Conservation (phyloP, 1,284 basidiomycete species). For the Tilletia walkeri region DNA sequence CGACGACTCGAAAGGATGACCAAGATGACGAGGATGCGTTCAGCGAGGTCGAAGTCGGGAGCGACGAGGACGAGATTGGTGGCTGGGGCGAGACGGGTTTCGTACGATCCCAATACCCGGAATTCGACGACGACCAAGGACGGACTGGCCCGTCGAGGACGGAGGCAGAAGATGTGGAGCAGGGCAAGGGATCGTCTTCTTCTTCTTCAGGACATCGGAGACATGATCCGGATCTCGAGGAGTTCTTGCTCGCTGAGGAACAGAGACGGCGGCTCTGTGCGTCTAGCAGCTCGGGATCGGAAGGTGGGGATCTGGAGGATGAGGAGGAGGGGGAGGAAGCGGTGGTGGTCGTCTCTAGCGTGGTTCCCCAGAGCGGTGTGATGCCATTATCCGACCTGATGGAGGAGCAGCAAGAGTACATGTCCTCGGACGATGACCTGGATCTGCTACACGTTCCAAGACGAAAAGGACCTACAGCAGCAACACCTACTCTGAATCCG, state of each 20-base stretch:
- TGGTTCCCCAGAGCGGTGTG: too few species aligned
- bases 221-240: constrained; percentile 14
- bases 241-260: constrained; percentile 15
- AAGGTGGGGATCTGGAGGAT: not conserved
- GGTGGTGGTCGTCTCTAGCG: too few species aligned
- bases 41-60: constrained; percentile 10
- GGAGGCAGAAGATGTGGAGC: not conserved
- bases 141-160: not conserved
- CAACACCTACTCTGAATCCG: too few species aligned
- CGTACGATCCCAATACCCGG: not conserved
- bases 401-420: too few species aligned
- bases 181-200: not conserved
- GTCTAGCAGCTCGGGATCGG: not conserved
- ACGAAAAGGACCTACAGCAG: too few species aligned
- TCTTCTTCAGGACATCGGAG: not conserved
- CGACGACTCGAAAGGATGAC: not conserved
- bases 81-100: constrained; percentile 11
- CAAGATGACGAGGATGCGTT: not conserved
- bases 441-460: too few species aligned
- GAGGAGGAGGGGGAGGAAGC: too few species aligned
- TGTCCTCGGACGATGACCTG: too few species aligned
- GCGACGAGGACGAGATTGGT: constrained; percentile 20
- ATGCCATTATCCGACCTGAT: too few species aligned
- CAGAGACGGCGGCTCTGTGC: not conserved
- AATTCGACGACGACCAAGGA: not conserved